phyloP scores from a whole-genome alignment of 768 basidiomycete species.

The Megacollybia marginata region DNA sequence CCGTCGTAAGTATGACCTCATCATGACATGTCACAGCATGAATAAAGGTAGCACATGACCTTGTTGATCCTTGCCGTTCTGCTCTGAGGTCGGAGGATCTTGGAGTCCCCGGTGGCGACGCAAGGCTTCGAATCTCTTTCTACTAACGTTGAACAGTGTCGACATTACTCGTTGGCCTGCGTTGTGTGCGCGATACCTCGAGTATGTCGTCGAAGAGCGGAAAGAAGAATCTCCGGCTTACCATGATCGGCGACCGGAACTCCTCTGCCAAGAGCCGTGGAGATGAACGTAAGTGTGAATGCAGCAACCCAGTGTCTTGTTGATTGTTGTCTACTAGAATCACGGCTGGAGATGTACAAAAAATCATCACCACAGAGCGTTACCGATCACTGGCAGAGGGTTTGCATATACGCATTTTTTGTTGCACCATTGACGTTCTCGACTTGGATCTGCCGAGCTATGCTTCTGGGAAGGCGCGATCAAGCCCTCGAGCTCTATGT shows the following conservation, averaged over 20 bases:
- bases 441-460: slow-evolving; percentile 71
- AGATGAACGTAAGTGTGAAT: slow-evolving; percentile 42
- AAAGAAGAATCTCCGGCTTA: slow-evolving; percentile 60
- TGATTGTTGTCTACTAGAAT: slow-evolving; percentile 27
- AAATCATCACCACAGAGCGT: slow-evolving; percentile 65
- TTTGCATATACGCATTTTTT: slow-evolving; percentile 20
- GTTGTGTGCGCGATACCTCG: slow-evolving; percentile 76
- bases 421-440: background rate
- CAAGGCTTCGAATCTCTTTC: too few species aligned
- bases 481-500: slow-evolving; percentile 95
- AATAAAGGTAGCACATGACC: too few species aligned
- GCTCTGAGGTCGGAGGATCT: too few species aligned
- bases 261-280: slow-evolving; percentile 47
- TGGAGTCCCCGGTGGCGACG: too few species aligned
- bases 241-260: slow-evolving; percentile 85
- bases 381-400: slow-evolving; percentile 62
- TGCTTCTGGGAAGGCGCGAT: slow-evolving; percentile 87
- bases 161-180: too few species aligned
- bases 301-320: background rate
- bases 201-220: slow-evolving; percentile 73
- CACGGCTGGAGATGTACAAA: slow-evolving; percentile 43
- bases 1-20: too few species aligned
- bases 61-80: too few species aligned
- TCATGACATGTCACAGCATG: too few species aligned
- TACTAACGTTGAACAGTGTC: slow-evolving; percentile 69